Evolutionary conservation across 225 moss, liverwort and hornwort genomes (phyloP).

Genomic region (Marchantia polymorpha): DNA sequence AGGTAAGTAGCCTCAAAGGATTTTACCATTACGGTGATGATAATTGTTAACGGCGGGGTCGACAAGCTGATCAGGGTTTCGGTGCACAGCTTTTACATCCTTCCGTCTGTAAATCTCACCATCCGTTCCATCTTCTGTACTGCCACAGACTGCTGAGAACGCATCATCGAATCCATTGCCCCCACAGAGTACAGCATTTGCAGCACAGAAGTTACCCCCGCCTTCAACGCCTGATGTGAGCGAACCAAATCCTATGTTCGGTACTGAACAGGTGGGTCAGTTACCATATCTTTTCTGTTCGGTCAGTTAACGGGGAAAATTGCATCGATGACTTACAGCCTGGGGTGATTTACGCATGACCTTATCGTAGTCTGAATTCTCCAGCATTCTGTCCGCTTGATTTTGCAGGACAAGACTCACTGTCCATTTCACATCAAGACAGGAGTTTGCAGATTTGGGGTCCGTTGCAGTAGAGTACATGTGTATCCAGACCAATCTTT

Average conservation of each 20-base stretch:
- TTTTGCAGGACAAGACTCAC: conserved; percentile 76
- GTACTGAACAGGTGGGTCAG: conserved; percentile 83
- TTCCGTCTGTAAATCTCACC: neutral
- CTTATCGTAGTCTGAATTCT: neutral
- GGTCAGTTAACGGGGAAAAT: neutral
- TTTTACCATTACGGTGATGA: neutral
- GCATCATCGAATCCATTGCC: conserved; percentile 81
- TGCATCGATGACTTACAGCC: neutral
- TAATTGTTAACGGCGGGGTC: neutral
- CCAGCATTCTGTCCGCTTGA: too few species aligned
- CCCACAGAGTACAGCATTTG: conserved; percentile 83
- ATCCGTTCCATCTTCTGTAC: neutral
- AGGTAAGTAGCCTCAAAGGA: conserved; percentile 17
- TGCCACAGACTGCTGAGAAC: conserved; percentile 44
- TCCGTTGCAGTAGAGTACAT: conserved; percentile 91
- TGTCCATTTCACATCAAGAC: conserved; percentile 99
- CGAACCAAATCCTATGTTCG: conserved; percentile 56
- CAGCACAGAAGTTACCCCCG: conserved; percentile 46
- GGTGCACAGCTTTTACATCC: neutral
- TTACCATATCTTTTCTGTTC: neutral
- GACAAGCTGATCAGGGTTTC: neutral
- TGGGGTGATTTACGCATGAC: neutral
- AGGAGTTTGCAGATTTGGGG: conserved; percentile 95
- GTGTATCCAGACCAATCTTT: conserved; percentile 83
- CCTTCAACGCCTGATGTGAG: conserved; percentile 34